Conservation (phyloP, 257 asterid genomes). For the Parsonsia alboflavescens region DNA sequence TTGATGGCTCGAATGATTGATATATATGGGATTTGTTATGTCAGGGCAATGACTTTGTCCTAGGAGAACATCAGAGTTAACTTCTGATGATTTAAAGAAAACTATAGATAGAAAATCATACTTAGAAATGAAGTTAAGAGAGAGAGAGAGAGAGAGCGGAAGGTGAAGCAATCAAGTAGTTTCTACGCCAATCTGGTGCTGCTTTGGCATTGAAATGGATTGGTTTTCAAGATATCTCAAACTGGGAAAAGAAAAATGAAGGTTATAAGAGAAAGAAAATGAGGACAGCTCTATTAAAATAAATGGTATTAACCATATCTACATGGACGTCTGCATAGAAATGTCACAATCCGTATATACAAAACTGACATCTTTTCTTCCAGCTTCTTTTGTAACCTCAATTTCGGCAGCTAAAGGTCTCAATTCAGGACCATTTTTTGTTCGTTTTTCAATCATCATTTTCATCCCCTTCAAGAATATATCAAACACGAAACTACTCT, state of each 20-base stretch:
- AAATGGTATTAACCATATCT: too few relatives aligned
- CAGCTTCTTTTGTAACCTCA: conserved; percentile 9
- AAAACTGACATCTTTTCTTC: conserved; percentile 3
- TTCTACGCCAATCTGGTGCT: conserved; percentile 56
- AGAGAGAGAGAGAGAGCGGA: conserved; percentile 18
- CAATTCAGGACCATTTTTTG: conserved; percentile 13
- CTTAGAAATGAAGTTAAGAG: conserved; percentile 45
- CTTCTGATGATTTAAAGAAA: conserved; percentile 29
- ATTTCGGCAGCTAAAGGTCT: conserved; percentile 11
- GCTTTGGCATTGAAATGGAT: conserved; percentile 44
- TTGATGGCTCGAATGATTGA: not conserved
- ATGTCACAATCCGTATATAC: not conserved
- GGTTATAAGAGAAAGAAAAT: not conserved
- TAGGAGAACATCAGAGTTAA: conserved; percentile 10
- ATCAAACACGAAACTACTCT: conserved; percentile 7
- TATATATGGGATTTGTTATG: conserved; percentile 8
- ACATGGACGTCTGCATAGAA: too few relatives aligned
- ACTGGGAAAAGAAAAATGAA: conserved; percentile 10
- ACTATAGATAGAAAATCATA: conserved; percentile 25
- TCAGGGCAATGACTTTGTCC: not conserved
- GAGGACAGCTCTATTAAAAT: not conserved
- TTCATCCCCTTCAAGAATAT: conserved; percentile 15
- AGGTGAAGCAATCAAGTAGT: conserved; percentile 48
- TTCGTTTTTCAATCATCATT: conserved; percentile 16
- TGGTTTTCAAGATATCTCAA: conserved; percentile 42